Evolutionary conservation across 2,329 filamentous ascomycete species (phyloP).

Genomic region (Diaporthe batatas): DNA sequence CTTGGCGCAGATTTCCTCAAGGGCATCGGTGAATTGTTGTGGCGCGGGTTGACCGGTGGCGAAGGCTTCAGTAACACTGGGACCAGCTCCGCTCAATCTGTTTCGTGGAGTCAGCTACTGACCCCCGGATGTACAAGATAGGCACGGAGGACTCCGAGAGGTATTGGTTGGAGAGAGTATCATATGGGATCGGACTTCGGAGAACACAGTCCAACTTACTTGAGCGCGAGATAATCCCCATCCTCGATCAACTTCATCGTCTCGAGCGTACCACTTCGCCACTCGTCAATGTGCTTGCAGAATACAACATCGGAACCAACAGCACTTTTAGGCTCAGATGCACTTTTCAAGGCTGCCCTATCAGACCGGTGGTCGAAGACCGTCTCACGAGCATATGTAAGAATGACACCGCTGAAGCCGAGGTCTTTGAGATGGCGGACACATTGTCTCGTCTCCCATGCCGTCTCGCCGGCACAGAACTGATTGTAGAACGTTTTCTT

Average conservation of each 20-base stretch:
- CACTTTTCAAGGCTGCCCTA: slow-evolving; percentile 44
- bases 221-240: slow-evolving; percentile 55
- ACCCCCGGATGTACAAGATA: not conserved
- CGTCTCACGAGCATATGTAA: slow-evolving; percentile 65
- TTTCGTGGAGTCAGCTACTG: not conserved
- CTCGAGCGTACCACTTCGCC: slow-evolving; percentile 51
- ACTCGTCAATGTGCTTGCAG: slow-evolving; percentile 53
- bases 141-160: not conserved
- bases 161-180: not conserved
- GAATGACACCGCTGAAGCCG: slow-evolving; percentile 68
- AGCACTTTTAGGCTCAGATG: slow-evolving; percentile 23
- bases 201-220: slow-evolving; percentile 49
- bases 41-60: slow-evolving; percentile 52
- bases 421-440: slow-evolving; percentile 59
- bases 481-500: slow-evolving; percentile 67
- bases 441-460: slow-evolving; percentile 54
- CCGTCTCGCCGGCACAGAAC: slow-evolving; percentile 67
- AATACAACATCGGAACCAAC: slow-evolving; percentile 42
- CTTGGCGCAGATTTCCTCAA: slow-evolving; percentile 55
- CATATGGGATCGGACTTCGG: too few relatives aligned
- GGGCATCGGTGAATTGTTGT: slow-evolving; percentile 57
- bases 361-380: slow-evolving; percentile 55
- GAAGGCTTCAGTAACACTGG: slow-evolving; percentile 55
- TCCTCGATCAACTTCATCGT: slow-evolving; percentile 51
- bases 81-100: slow-evolving; percentile 59